Conservation (phyloP, 2,329 filamentous ascomycete genomes). For the Exophiala calicioides region DNA sequence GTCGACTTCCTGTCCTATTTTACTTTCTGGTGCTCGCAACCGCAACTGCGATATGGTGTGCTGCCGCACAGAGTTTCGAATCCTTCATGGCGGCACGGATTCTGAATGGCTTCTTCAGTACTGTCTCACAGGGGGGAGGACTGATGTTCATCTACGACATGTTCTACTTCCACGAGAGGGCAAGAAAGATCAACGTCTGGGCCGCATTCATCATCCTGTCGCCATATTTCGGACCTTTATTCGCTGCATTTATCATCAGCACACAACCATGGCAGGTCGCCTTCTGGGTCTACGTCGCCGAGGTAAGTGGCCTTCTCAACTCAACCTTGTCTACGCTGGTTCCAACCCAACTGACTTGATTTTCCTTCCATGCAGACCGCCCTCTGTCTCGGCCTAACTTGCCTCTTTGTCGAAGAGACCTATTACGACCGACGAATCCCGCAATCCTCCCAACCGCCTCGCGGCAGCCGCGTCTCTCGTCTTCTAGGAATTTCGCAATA, state of each 20-base stretch:
- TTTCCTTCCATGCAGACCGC: constrained; percentile 22
- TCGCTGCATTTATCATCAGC: constrained; percentile 41
- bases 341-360: too few species aligned
- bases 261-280: constrained; percentile 40
- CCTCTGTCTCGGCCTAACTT: constrained; percentile 37
- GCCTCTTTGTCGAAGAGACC: constrained; percentile 42
- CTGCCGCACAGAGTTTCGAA: constrained; percentile 40
- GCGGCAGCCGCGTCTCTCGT: constrained; percentile 32
- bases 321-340: too few species aligned
- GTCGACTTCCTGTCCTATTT: constrained; percentile 47
- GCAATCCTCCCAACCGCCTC: constrained; percentile 26
- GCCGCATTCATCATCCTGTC: constrained; percentile 39
- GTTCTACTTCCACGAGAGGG: constrained; percentile 45
- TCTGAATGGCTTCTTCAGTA: constrained; percentile 49
- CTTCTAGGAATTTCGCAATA: constrained; percentile 34
- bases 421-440: constrained; percentile 39
- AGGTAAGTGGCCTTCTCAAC: constrained; percentile 18
- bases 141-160: constrained; percentile 48
- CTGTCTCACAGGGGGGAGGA: constrained; percentile 44
- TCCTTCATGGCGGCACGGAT: constrained; percentile 46
- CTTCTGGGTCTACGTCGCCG: constrained; percentile 40
- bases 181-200: constrained; percentile 45
- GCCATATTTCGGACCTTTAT: constrained; percentile 32
- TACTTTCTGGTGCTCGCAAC: constrained; percentile 40
- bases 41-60: constrained; percentile 43